These are phyloP conservation scores for Heritiera fomes DNA, from an alignment of 345 rosid genomes.

Conservation along the genomic window DNA sequence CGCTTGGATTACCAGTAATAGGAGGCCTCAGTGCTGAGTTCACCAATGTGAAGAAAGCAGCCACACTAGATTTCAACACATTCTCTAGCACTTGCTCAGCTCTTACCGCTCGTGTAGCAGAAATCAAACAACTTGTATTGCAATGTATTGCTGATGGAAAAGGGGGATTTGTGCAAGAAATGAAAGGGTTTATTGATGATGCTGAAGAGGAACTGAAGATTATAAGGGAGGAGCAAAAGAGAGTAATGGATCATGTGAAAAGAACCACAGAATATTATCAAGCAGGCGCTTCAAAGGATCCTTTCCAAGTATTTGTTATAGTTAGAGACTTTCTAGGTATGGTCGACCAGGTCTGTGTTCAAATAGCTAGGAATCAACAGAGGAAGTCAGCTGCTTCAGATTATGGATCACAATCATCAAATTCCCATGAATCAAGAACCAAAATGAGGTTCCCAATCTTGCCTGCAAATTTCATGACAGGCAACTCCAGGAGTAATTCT, in stretches of 20 bases:
- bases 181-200: conserved; percentile 55
- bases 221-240: conserved; percentile 51
- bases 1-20: conserved; percentile 70
- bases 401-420: conserved; percentile 32
- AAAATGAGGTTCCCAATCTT: conserved; percentile 61
- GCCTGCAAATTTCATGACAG: conserved; percentile 62
- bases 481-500: conserved; percentile 52
- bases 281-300: conserved; percentile 54
- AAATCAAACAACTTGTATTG: conserved; percentile 36
- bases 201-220: conserved; percentile 57
- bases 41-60: conserved; percentile 82
- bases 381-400: conserved; percentile 37
- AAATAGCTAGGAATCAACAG: conserved; percentile 63
- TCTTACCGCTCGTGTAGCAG: conserved; percentile 50
- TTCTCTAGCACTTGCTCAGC: conserved; percentile 46
- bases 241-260: conserved; percentile 64
- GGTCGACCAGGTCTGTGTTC: conserved; percentile 79
- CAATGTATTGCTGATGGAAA: conserved; percentile 34
- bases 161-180: conserved; percentile 51
- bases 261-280: conserved; percentile 80
- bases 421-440: conserved; percentile 32
- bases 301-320: conserved; percentile 63
- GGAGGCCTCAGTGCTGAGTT: conserved; percentile 80
- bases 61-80: conserved; percentile 49
- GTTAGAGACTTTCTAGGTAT: conserved; percentile 68